These are phyloP conservation scores for Trichoderma semiorbis DNA, from an alignment of 2,329 filamentous ascomycete genomes.

Conservation along the genomic window DNA sequence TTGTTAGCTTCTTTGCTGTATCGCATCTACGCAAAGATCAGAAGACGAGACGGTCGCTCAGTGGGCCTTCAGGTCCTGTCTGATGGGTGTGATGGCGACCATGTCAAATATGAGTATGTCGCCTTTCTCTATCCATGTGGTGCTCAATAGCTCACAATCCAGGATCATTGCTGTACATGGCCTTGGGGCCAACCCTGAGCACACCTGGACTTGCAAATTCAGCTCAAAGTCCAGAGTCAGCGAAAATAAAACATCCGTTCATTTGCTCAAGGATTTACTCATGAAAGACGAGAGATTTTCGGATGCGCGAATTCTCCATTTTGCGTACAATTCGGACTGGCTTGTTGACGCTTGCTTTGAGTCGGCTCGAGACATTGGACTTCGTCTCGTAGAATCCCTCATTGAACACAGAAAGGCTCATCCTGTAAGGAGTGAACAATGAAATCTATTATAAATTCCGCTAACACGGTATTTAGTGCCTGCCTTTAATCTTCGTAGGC, in stretches of 20 bases:
- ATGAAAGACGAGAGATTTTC: slow-evolving; percentile 16
- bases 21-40: background rate
- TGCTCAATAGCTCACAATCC: background rate
- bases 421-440: background rate
- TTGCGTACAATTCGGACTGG: slow-evolving; percentile 24
- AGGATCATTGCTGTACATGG: slow-evolving; percentile 24
- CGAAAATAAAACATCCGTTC: background rate
- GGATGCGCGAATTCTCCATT: slow-evolving; percentile 22
- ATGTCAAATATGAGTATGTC: background rate
- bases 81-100: background rate
- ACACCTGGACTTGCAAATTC: slow-evolving; percentile 20
- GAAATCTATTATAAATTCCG: too few species aligned
- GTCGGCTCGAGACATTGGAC: background rate
- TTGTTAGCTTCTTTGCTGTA: fast-evolving
- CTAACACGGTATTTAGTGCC: background rate
- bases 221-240: background rate
- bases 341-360: slow-evolving; percentile 19
- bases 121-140: background rate
- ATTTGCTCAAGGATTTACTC: slow-evolving; percentile 22
- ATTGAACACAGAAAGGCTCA: background rate
- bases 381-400: background rate
- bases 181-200: slow-evolving; percentile 21
- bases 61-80: background rate
- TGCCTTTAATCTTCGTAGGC: slow-evolving; percentile 24
- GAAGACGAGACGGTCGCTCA: background rate